Evolutionary conservation across 2,329 filamentous ascomycete species (phyloP), one percentile per base, ranked within the genome.

Genomic region (Alternaria conjuncta): DNA sequence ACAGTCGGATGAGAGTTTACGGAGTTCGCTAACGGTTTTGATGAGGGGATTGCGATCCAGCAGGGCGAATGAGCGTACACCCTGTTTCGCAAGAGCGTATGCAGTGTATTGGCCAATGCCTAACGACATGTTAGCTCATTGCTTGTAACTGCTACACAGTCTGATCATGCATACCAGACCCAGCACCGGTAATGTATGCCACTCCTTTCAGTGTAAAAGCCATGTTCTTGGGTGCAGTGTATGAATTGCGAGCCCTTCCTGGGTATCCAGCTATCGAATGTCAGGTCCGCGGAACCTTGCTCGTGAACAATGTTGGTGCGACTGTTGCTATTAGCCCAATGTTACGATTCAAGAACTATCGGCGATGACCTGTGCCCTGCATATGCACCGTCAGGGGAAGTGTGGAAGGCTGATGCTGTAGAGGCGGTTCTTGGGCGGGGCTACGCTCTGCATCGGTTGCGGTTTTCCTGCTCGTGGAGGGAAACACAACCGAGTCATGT

Each of bases 101-200:
- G 84, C 83, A 3, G 82, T 82, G 64, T 78, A 68, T 63, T 82
- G 79, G 23, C 85, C 85, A 63, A 87, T 86, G 67, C 85, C 85
- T 85, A 60, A 1, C n/a, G 7, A 43, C 4, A 13, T 28, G n/a
- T 72, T 13, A 69, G 59, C 21, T 25, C 30, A 41, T 23, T 18
- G 43, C 18, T 43, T 9, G n/a, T 32, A 23, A 15, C 26, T 32
- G 41, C 21, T 23, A 13, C 21, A 46, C 23, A 49, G 15, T 28
- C 18, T 55, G 13, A 18, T 12, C 18, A 1, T 23, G 44, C 75
- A 63, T 74, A 82, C 83, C 83, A 49, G 83, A 84, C 20, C 80
- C 82, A 36, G 83, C 83, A 28, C 83, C 84, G 5, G 83, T 85
- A 55, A 86, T 81, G 66, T 85, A 84, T 20, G 83, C 83, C 41